Conservation (phyloP, 352 stramenopile species). For the Pythium rhizo-oryzae region DNA sequence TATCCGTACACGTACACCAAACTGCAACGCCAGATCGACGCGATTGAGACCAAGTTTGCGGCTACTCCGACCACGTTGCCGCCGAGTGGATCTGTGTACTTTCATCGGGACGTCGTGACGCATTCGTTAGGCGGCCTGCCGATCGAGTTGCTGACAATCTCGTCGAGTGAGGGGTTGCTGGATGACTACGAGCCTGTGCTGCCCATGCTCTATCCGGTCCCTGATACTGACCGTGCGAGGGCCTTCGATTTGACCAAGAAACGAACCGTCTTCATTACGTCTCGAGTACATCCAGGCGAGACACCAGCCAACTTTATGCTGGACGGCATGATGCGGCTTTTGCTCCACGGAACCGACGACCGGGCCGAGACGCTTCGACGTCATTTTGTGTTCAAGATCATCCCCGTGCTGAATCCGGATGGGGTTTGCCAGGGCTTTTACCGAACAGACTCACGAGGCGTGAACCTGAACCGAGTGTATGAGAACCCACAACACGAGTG, state of each 20-base stretch:
- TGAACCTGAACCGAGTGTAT: constrained; percentile 93
- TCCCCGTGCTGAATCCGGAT: constrained; percentile 88
- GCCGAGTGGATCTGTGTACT: constrained; percentile 55
- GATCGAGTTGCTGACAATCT: constrained; percentile 73
- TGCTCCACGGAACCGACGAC: constrained; percentile 57
- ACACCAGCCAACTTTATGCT: constrained; percentile 75
- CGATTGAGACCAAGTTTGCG: constrained; percentile 37
- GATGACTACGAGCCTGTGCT: not conserved
- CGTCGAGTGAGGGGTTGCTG: constrained; percentile 17
- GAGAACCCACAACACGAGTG: constrained; percentile 40
- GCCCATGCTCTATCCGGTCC: constrained; percentile 6
- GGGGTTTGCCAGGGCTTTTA: constrained; percentile 89
- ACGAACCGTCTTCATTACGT: constrained; percentile 58
- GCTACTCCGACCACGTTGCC: not conserved
- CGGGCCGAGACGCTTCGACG: constrained; percentile 45
- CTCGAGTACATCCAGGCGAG: constrained; percentile 83
- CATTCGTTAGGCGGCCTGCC: constrained; percentile 54
- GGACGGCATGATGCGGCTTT: constrained; percentile 57
- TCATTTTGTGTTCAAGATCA: constrained; percentile 79
- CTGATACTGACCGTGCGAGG: constrained; percentile 1
- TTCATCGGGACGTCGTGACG: constrained; percentile 75
- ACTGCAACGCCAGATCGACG: constrained; percentile 50
- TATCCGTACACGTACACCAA: constrained; percentile 75
- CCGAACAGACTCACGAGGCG: constrained; percentile 78
- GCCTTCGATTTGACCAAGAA: constrained; percentile 37